Evolutionary conservation across 176 grass and related monocot genomes (phyloP), one percentile per base, ranked within the genome.

Genomic region (Stipa capillata): DNA sequence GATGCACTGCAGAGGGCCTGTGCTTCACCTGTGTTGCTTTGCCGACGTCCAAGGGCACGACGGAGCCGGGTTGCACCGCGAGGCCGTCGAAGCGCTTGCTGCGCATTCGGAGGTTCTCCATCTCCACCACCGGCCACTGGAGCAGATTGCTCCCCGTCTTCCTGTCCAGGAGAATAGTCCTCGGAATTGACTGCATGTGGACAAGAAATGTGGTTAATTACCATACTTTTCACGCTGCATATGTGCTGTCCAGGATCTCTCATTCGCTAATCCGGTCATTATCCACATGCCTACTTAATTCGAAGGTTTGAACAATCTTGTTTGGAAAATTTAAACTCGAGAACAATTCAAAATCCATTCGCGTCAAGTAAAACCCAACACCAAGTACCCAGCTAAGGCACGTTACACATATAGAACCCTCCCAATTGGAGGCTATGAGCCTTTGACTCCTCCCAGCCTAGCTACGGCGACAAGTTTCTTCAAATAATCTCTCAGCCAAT

Each of bases 101-200:
- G 58, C 62, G 77, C 45, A 85, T 74, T 14, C 96, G 88, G 7
- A 98, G 83, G 39, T 78, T 93, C 71, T 99, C 92, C 32, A 95
- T 85, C 82, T 98, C 95, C 49, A 94, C 92, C 51, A 98, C 92
- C 1, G 95, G 95, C 95, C 95, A 98, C 56, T 91, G 92, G 17
- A 99, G 77, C 18, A 99, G 88, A 53, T 91, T 94, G 59, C 27
- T 91, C 25, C 92, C 90, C 1, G 92, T 99, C 79, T 91, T 93
- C 45, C 69, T 85, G 80, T 99, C 92, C 34, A 90, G 67, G 14
- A 87, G 70, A 44, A 99, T 47, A 4, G 92, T 89, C 72, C 92
- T 92, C 3, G 96, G 96, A 49, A 99, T 51, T 6, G 83, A 64
- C 96, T 99, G 81, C 82, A 15, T 0, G 61, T 35, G 0, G 54